Base-by-base conservation (phyloP, 768 basidiomycete species). In the Candolleomyces eurysporus region DNA sequence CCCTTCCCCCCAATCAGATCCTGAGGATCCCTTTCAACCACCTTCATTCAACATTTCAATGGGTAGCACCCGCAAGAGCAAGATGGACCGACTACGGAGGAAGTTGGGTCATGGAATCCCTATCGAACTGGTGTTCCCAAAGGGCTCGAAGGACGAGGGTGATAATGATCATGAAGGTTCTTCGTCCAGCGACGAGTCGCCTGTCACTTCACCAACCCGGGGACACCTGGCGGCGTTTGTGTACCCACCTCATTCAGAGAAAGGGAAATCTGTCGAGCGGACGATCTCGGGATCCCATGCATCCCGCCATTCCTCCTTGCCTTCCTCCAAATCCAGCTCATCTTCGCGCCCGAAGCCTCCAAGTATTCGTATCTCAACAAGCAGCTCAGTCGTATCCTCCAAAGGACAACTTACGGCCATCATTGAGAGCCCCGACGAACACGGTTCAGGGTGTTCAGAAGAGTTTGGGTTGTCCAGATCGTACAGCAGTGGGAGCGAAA, bases 71-170 rank as follows among this genome's bases (percentile, higher is more conserved):
- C 79, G 85, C 22, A 79, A 82, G 51, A 73, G 76, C 64, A 90
- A 89, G 71, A 84, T 91, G 79, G 86, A 87, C 53, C 77, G 83
- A 36, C 74, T 91, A 54, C 78, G 84, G 56, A 82, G 79, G 66
- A 85, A 74, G 65, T 78, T 91, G 3, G 89, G 89, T 0, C 78
- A 87, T 19, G 83, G 80, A 30, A 83, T 90, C 21, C 89, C 89
- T 7, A 64, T 80, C 2, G 77, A 83, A 42, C 78, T 88, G 32
- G 84, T 90, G 54, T 89, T 89, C 71, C 80, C 85, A n/a, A 63
- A 68, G 16, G 65, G 62, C 13, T 39, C 48, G 6, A 52, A 59
- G 17, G 60, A 54, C 11, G 49, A 43, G 31, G 55, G 49, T 30
- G 57, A 60, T 30, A 22, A 43, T 19, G 39, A 31, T 19, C 36